Percentiles rank a stretch among this genome's conserved stretches.
Conservation (phyloP, 768 basidiomycete genomes). For the Tremella fuciformis region DNA sequence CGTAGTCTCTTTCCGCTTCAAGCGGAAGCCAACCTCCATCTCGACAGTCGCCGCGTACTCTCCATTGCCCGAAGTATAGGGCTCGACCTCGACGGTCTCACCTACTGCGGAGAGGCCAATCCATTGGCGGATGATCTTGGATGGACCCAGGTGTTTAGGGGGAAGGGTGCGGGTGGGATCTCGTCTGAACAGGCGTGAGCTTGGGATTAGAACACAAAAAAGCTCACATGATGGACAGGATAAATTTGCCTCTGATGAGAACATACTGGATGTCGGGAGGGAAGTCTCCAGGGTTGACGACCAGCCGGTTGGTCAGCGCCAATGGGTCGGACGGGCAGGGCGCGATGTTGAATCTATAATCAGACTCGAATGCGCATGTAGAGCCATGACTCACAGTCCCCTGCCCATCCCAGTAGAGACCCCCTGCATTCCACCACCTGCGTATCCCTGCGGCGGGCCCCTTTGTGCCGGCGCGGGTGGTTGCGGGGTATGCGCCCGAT, state of each 20-base stretch:
- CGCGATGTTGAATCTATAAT: conserved; percentile 55
- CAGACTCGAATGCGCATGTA: neutral
- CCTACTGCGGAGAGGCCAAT: conserved; percentile 75
- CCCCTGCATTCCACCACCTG: conserved; percentile 14
- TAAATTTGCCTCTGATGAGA: conserved; percentile 66
- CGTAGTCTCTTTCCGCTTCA: conserved; percentile 52
- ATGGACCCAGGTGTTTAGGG: conserved; percentile 71
- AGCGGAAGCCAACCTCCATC: conserved; percentile 60
- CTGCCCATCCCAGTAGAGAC: conserved; percentile 18
- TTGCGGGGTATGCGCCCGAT: conserved; percentile 20
- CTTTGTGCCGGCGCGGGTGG: conserved; percentile 14
- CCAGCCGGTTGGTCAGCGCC: conserved; percentile 75
- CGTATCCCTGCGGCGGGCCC: conserved; percentile 13
- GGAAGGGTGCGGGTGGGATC: conserved; percentile 71
- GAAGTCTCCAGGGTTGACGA: conserved; percentile 78
- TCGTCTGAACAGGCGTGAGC: conserved; percentile 57
- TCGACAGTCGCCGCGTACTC: conserved; percentile 64
- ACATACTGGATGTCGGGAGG: conserved; percentile 65
- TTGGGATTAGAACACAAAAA: neutral
- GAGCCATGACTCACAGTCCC: conserved; percentile 28
- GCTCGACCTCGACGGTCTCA: conserved; percentile 69
- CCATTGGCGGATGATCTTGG: conserved; percentile 80
- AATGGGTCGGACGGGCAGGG: conserved; percentile 64
- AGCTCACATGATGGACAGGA: conserved; percentile 69
- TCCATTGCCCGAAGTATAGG: conserved; percentile 56